Evolutionary conservation across 2,329 filamentous ascomycete genomes (phyloP).

Genomic region (Lasiodiplodia citricola): DNA sequence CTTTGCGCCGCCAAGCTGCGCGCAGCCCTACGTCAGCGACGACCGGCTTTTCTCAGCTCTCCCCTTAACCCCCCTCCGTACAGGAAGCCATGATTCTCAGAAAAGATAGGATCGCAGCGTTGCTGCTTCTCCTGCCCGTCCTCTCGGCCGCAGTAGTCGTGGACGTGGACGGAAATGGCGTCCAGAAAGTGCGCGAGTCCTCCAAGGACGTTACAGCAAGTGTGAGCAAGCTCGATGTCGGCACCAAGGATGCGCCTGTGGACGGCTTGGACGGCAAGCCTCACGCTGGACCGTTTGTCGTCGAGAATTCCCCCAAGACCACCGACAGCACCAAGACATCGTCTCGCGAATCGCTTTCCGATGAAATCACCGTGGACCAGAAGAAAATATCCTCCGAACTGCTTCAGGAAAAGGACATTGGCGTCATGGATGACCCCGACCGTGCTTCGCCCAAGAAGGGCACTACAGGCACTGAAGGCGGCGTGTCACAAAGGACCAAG

Average conservation of each 20-base stretch:
- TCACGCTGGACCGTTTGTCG: constrained; percentile 77
- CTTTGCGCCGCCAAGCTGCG: constrained; percentile 1
- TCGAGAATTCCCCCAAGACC: constrained; percentile 56
- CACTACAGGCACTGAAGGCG: constrained; percentile 86
- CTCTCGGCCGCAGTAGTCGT: constrained; percentile 50
- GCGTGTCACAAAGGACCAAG: constrained; percentile 86
- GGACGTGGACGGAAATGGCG: constrained; percentile 18
- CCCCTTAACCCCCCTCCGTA: constrained; percentile 5
- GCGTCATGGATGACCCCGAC: constrained; percentile 91
- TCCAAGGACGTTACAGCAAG: constrained; percentile 35
- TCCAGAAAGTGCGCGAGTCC: constrained; percentile 16
- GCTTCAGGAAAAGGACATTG: constrained; percentile 59
- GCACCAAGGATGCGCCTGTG: constrained; percentile 82
- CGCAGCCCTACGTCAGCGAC: constrained; percentile 26
- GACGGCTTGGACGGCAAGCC: constrained; percentile 85
- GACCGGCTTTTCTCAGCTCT: constrained; percentile 1
- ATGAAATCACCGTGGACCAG: constrained; percentile 43
- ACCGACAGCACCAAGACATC: constrained; percentile 3
- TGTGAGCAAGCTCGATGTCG: constrained; percentile 44
- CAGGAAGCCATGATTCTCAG: constrained; percentile 63
- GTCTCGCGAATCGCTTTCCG: constrained; percentile 33
- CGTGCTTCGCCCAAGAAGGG: constrained; percentile 78
- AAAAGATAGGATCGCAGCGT: constrained; percentile 58
- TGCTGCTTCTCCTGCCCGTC: constrained; percentile 66
- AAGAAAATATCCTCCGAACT: constrained; percentile 29